A percentile compares a stretch with the other conserved stretches of the same genome.
Conservation (phyloP, 768 basidiomycete genomes). For the Psilocybe tampanensis region DNA sequence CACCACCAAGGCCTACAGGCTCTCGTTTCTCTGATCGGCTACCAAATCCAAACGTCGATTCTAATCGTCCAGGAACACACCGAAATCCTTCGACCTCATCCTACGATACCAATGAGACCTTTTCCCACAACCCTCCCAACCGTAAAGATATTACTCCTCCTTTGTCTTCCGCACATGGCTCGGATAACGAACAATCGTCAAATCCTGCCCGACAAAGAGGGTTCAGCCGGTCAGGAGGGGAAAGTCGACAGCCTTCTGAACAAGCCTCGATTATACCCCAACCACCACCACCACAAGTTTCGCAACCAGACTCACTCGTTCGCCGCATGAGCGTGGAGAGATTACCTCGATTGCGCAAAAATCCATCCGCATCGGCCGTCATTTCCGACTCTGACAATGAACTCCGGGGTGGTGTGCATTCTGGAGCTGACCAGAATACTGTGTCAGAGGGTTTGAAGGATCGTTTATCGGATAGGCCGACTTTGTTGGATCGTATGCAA, state of each 20-base stretch:
- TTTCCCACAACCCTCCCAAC: background rate
- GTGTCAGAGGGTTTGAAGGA: conserved; percentile 12
- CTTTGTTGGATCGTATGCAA: conserved; percentile 26
- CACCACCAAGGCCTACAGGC: conserved; percentile 27
- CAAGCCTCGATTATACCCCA: background rate
- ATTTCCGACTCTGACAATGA: background rate
- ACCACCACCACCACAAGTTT: background rate
- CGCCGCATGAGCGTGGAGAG: conserved; percentile 17
- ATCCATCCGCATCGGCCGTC: background rate
- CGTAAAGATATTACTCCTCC: background rate
- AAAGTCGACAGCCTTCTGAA: background rate
- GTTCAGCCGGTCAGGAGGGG: background rate
- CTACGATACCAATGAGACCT: background rate
- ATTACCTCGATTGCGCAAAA: conserved; percentile 18
- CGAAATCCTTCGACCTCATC: background rate
- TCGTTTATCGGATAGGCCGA: conserved; percentile 22
- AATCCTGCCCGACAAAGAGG: background rate
- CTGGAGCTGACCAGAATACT: background rate
- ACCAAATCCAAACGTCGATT: conserved; percentile 12
- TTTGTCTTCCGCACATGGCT: background rate
- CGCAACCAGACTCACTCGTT: background rate
- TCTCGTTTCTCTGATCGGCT: conserved; percentile 18
- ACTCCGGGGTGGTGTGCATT: background rate
- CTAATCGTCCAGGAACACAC: conserved; percentile 1
- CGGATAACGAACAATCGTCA: background rate